Conservation (phyloP, 139 green algal species). For the Micractinium sp. region DNA sequence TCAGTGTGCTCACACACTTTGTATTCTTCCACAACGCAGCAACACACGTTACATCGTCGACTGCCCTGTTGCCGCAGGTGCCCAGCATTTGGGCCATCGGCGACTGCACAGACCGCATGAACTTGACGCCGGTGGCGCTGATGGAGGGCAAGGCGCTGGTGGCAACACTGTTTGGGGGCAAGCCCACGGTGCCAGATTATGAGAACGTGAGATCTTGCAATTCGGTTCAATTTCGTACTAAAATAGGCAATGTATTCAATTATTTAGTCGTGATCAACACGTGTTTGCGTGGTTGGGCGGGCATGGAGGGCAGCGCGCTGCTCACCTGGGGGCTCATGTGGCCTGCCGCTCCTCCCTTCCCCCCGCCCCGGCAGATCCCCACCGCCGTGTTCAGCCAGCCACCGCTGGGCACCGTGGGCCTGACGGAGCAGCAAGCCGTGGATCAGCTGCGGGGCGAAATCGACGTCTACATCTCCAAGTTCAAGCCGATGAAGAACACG, state of each 20-base stretch:
- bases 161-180: constrained; percentile 83
- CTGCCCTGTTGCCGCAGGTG: constrained; percentile 37
- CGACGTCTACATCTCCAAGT: constrained; percentile 91
- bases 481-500: constrained; percentile 96
- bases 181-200: constrained; percentile 87
- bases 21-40: background rate
- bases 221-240: too few relatives aligned
- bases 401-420: constrained; percentile 88
- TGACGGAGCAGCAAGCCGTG: constrained; percentile 90
- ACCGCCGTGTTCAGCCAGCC: constrained; percentile 92
- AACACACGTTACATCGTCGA: background rate
- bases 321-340: too few relatives aligned
- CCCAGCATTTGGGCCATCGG: constrained; percentile 93
- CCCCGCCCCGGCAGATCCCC: constrained; percentile 53
- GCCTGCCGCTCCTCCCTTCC: background rate
- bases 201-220: constrained; percentile 52
- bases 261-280: too few relatives aligned
- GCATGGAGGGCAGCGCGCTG: too few relatives aligned
- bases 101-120: constrained; percentile 95
- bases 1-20: background rate
- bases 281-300: too few relatives aligned
- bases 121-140: constrained; percentile 95
- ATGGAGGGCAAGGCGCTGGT: constrained; percentile 98
- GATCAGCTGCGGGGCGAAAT: constrained; percentile 73
- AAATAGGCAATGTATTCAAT: too few relatives aligned